Conservation (phyloP, 2,329 filamentous ascomycete genomes). For the Chalara sp. region DNA sequence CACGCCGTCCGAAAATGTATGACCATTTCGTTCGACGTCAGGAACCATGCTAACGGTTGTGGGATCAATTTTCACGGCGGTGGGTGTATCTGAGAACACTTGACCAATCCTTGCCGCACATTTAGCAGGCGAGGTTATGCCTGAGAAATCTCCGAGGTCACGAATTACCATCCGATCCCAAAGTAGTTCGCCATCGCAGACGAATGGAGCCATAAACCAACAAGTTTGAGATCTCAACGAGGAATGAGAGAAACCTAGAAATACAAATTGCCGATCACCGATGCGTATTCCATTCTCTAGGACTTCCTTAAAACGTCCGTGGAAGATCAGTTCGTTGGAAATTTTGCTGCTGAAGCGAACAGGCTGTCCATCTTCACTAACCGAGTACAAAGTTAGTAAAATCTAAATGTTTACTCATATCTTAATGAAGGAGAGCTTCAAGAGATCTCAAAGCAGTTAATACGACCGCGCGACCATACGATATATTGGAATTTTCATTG, state of each 20-base stretch:
- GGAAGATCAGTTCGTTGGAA: slow-evolving; percentile 44
- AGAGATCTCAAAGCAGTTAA: too few species aligned
- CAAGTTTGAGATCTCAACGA: slow-evolving; percentile 65
- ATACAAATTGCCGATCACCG: slow-evolving; percentile 55
- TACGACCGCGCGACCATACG: too few species aligned
- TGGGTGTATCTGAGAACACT: slow-evolving; percentile 70
- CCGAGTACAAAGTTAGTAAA: too few species aligned
- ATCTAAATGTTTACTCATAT: too few species aligned
- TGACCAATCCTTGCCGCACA: slow-evolving; percentile 52
- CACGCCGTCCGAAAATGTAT: slow-evolving; percentile 73
- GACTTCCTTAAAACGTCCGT: slow-evolving; percentile 52
- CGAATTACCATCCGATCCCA: slow-evolving; percentile 34
- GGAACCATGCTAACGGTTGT: slow-evolving; percentile 30
- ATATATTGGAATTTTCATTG: too few species aligned
- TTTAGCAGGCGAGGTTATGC: slow-evolving; percentile 47
- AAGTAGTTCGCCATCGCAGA: slow-evolving; percentile 22
- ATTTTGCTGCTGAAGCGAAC: slow-evolving; percentile 50
- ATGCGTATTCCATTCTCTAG: slow-evolving; percentile 55
- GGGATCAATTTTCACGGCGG: slow-evolving; percentile 44
- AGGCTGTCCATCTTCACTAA: slow-evolving; percentile 55
- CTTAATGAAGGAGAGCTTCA: too few species aligned
- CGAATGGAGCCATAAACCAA: slow-evolving; percentile 55
- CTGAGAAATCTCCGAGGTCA: slow-evolving; percentile 40
- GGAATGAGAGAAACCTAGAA: slow-evolving; percentile 75
- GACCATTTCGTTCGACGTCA: slow-evolving; percentile 46